Conservation (phyloP, 257 asterid genomes). For the Solanum ossicruentum region DNA sequence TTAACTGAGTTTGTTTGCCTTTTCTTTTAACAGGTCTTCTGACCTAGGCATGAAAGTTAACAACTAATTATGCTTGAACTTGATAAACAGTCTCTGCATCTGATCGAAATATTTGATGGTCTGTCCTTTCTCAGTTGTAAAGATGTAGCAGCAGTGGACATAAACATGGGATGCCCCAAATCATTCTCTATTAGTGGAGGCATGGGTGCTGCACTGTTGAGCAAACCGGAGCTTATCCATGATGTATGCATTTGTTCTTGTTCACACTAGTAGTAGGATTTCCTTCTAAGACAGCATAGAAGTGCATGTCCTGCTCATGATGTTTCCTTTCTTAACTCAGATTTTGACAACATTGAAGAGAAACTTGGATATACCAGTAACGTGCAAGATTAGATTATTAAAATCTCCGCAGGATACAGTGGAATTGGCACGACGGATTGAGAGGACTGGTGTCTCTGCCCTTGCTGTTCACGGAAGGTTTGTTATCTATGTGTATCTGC, state of each 20-base stretch:
- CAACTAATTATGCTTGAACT: not conserved
- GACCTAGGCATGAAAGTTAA: not conserved
- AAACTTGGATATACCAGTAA: constrained; percentile 63
- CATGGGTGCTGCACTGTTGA: constrained; percentile 92
- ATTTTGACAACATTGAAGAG: constrained; percentile 73
- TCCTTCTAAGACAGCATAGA: not conserved
- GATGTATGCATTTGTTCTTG: constrained; percentile 40
- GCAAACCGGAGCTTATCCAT: constrained; percentile 86
- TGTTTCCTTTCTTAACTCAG: constrained; percentile 22
- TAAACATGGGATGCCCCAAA: constrained; percentile 97
- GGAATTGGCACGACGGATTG: constrained; percentile 81
- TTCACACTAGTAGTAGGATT: not conserved
- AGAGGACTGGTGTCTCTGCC: constrained; percentile 88
- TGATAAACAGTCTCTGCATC: not conserved
- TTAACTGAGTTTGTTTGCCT: not conserved
- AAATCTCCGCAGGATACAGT: constrained; percentile 69
- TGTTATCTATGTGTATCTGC: not conserved
- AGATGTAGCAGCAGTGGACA: constrained; percentile 87
- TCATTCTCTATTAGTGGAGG: constrained; percentile 91
- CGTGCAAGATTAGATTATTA: constrained; percentile 84
- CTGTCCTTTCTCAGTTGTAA: constrained; percentile 44
- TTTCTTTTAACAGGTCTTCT: not conserved
- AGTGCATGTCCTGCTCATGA: not conserved
- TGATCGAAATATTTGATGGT: not conserved
- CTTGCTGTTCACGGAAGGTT: constrained; percentile 98